Conservation (phyloP, 2,329 filamentous ascomycete genomes). For the Emmonsiellopsis sp. region DNA sequence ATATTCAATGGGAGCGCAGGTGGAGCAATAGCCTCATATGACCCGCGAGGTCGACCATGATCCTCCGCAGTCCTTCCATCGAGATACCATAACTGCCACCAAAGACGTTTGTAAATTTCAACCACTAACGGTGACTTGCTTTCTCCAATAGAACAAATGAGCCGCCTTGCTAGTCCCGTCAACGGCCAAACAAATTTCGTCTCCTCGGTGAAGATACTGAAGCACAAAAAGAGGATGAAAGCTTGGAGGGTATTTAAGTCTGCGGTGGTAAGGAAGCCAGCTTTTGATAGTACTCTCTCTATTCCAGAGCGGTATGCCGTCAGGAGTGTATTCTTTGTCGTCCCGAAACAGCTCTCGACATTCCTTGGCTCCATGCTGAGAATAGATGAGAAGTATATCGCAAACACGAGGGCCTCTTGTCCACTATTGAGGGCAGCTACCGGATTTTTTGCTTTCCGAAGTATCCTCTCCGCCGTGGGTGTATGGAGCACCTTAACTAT, state of each 20-base stretch:
- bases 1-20: slow-evolving; percentile 33
- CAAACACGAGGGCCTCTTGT: slow-evolving; percentile 46
- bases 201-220: slow-evolving; percentile 19
- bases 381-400: slow-evolving; percentile 48
- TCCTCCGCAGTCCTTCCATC: slow-evolving; percentile 32
- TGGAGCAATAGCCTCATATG: slow-evolving; percentile 21
- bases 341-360: slow-evolving; percentile 20
- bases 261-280: slow-evolving; percentile 49
- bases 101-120: slow-evolving; percentile 33
- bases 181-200: slow-evolving; percentile 18
- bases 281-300: slow-evolving; percentile 49
- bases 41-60: slow-evolving; percentile 23
- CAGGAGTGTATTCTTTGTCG: slow-evolving; percentile 30
- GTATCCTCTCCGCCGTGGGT: slow-evolving; percentile 38
- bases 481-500: slow-evolving; percentile 47
- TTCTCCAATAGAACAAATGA: slow-evolving; percentile 20
- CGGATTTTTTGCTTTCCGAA: slow-evolving; percentile 37
- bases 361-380: slow-evolving; percentile 35
- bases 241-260: slow-evolving; percentile 49
- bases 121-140: slow-evolving; percentile 30
- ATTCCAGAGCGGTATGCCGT: slow-evolving; percentile 46
- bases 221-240: slow-evolving; percentile 47
- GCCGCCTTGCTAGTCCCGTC: slow-evolving; percentile 28
- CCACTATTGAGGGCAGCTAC: slow-evolving; percentile 38
- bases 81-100: slow-evolving; percentile 31